Percentiles rank a stretch among this genome's conserved stretches.
These are phyloP conservation scores for Salvia miltiorrhiza DNA, from an alignment of 257 asterid genomes.

Conservation along the genomic window DNA sequence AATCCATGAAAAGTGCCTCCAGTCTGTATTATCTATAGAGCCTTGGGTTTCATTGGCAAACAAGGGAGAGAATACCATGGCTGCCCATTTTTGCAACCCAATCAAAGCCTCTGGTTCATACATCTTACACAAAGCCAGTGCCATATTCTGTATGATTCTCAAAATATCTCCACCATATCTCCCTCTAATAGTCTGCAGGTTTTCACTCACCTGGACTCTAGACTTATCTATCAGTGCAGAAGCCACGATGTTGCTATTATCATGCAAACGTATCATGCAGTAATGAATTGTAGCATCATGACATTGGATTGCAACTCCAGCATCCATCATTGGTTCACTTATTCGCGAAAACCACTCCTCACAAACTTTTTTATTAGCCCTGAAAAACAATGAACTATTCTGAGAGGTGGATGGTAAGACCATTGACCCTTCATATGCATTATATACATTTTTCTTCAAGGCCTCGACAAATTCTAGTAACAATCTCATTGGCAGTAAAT, in stretches of 20 bases:
- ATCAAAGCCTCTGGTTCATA: slow-evolving; percentile 73
- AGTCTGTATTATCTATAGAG: slow-evolving; percentile 38
- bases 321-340: slow-evolving; percentile 98
- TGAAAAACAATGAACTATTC: slow-evolving; percentile 82
- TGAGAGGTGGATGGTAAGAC: slow-evolving; percentile 75
- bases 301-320: slow-evolving; percentile 90
- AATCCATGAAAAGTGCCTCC: slow-evolving; percentile 76
- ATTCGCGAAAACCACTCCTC: slow-evolving; percentile 99
- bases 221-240: slow-evolving; percentile 65
- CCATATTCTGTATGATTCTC: slow-evolving; percentile 58
- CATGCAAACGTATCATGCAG: slow-evolving; percentile 70
- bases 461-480: slow-evolving; percentile 97
- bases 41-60: slow-evolving; percentile 55
- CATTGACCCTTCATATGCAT: slow-evolving; percentile 96
- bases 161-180: slow-evolving; percentile 71
- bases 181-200: slow-evolving; percentile 48
- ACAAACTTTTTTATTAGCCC: slow-evolving; percentile 94
- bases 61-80: slow-evolving; percentile 63
- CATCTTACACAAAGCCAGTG: slow-evolving; percentile 75
- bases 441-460: slow-evolving; percentile 90
- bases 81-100: slow-evolving; percentile 92
- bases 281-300: slow-evolving; percentile 85
- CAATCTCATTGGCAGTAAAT: slow-evolving; percentile 91
- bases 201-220: slow-evolving; percentile 61
- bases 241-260: slow-evolving; percentile 55